Base-by-base conservation (phyloP, 1,284 basidiomycete genomes). In the Meira miltonrushii region DNA sequence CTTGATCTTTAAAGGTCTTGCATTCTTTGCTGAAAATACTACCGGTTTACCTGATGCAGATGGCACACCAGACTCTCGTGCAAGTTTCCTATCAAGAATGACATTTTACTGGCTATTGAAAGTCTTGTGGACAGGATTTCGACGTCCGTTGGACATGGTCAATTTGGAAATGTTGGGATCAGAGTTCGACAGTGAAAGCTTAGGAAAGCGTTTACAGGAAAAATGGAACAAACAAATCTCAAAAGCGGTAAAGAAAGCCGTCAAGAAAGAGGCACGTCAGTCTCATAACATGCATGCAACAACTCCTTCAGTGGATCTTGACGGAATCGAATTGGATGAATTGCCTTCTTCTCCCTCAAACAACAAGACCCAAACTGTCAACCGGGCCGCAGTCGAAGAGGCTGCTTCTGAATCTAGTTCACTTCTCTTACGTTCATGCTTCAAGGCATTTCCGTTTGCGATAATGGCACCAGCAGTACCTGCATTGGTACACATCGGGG, bases 41-140 rank as follows among this genome's bases (percentile, higher is more conserved):
- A 65, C 55, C 25, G 59, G 68, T 13, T n/a, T 44, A 10, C 39
- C 57, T 38, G 19, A 19, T 17, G 25, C 25, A 23, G 51, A 61
- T 15, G 40, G 39, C 15, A 70, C 60, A n/a, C 39, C 57, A 39
- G 67, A 71, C 38, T 57, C 59, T 13, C 54, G 66, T 8, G 68
- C 68, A 6, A 62, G 55, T 57, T 71, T 71, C 61, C 55, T 69
- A 40, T 69, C 67, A 15, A 58, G 60, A 10, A 59, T 71, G 28
- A 38, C 64, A 41, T 71, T 71, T 54, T n/a, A 59, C n/a, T 71
- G 68, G 68, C 62, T 67, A 11, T 33, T 64, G 21, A 64, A 67
- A 7, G 39, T 68, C n/a, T 51, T 71, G 15, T 69, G 58, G 55
- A 57, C 15, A 4, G 68, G 68, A 25, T 63, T 39, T 58, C 62